These are phyloP conservation scores for Podospora appendiculata DNA, from an alignment of 495 filamentous ascomycete genomes.

Conservation along the genomic window DNA sequence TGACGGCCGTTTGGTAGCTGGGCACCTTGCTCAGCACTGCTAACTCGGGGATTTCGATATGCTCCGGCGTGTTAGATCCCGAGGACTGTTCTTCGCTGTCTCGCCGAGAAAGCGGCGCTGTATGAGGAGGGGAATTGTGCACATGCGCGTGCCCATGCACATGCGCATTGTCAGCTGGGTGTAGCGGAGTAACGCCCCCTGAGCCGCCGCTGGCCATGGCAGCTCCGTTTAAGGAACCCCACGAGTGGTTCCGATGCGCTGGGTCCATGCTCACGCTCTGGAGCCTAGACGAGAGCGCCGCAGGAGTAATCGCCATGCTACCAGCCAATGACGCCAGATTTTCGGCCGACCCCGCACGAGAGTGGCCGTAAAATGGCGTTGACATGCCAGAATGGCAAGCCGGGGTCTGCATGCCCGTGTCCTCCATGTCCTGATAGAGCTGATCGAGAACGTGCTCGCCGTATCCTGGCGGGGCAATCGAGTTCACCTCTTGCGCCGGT, in stretches of 20 bases:
- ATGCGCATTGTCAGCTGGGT: constrained; percentile 17
- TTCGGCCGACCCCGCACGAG: constrained; percentile 69
- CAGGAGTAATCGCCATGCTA: constrained; percentile 47
- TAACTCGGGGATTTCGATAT: constrained; percentile 55
- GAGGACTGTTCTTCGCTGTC: constrained; percentile 48
- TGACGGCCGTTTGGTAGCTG: constrained; percentile 71
- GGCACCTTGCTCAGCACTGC: constrained; percentile 66
- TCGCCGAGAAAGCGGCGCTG: constrained; percentile 44
- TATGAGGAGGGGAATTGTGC: constrained; percentile 15
- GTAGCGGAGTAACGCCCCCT: constrained; percentile 23
- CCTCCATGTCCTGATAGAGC: constrained; percentile 78
- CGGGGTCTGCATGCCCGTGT: constrained; percentile 68
- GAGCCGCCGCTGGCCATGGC: constrained; percentile 18
- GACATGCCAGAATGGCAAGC: constrained; percentile 58
- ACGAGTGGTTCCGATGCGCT: constrained; percentile 26
- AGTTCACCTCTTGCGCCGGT: constrained; percentile 21
- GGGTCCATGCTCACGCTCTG: constrained; percentile 47
- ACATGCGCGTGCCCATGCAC: not conserved
- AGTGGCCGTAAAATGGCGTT: constrained; percentile 70
- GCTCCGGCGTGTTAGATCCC: constrained; percentile 37
- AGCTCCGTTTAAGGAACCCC: constrained; percentile 18
- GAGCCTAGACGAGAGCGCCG: constrained; percentile 56
- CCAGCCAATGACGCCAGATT: constrained; percentile 51
- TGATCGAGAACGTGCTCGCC: constrained; percentile 81
- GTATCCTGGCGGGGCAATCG: constrained; percentile 77